Conservation (phyloP, 164 flowering plant species). For the grape (Vitis vinifera) region DNA sequence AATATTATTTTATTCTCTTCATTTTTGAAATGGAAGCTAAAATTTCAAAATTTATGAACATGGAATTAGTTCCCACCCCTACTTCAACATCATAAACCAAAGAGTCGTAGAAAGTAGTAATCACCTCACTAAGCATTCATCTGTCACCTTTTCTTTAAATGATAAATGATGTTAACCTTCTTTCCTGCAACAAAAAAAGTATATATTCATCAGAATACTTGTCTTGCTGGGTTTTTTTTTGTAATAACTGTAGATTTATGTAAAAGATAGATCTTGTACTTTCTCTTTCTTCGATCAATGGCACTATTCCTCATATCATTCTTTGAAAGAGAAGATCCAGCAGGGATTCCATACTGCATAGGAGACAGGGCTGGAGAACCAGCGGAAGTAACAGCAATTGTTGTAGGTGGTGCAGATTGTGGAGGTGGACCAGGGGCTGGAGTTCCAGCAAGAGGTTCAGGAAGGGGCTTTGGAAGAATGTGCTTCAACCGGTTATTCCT, state of each 20-base stretch:
- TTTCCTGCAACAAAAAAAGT: slow-evolving; percentile 34
- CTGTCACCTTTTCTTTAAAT: not conserved
- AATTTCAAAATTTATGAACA: not conserved
- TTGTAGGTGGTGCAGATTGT: slow-evolving; percentile 32
- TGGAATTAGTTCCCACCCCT: not conserved
- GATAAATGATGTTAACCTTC: slow-evolving; percentile 24
- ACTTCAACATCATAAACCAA: not conserved
- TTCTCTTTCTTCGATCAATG: slow-evolving; percentile 83
- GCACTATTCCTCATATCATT: slow-evolving; percentile 62
- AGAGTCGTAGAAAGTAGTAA: not conserved
- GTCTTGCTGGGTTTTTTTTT: not conserved
- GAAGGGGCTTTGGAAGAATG: slow-evolving; percentile 81
- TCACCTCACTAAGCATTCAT: slow-evolving; percentile 3
- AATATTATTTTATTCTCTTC: not conserved
- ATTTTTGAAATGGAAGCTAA: not conserved
- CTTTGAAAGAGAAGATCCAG: slow-evolving; percentile 58
- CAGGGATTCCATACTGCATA: slow-evolving; percentile 62
- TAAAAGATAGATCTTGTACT: slow-evolving; percentile 31
- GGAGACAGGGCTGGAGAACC: slow-evolving; percentile 62
- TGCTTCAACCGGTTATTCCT: slow-evolving; percentile 91
- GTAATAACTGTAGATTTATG: not conserved
- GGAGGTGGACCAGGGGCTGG: slow-evolving; percentile 43
- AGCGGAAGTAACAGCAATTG: slow-evolving; percentile 30
- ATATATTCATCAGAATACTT: slow-evolving; percentile 1
- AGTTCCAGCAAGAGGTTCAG: slow-evolving; percentile 55